A percentile compares a stretch with the other conserved stretches of the same genome.
Evolutionary conservation across 2,329 filamentous ascomycete species (phyloP).

Genomic region (Colletotrichum lindemuthianum): DNA sequence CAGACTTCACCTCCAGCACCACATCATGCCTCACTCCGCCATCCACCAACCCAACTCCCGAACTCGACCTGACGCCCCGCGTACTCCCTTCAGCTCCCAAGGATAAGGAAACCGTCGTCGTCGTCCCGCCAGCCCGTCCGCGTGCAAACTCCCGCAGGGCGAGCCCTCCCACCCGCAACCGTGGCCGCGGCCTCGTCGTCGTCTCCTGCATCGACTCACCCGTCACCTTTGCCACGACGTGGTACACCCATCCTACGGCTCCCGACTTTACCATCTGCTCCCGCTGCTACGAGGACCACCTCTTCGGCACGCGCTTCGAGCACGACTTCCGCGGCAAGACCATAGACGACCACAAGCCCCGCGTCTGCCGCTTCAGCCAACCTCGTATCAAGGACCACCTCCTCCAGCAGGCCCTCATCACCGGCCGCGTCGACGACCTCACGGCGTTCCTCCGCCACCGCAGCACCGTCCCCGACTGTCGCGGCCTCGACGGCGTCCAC

Average conservation of each 20-base stretch:
- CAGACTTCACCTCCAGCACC: conserved; percentile 27
- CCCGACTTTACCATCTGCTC: conserved; percentile 49
- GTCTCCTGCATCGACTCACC: conserved; percentile 43
- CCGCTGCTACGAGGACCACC: conserved; percentile 50
- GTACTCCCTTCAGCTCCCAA: neutral
- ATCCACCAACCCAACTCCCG: conserved; percentile 32
- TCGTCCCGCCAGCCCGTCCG: conserved; percentile 15
- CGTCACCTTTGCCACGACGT: conserved; percentile 45
- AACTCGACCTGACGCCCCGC: conserved; percentile 18
- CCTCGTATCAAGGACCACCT: conserved; percentile 46
- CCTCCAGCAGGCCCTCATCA: conserved; percentile 42
- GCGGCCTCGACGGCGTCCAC: conserved; percentile 37
- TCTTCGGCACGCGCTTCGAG: conserved; percentile 44
- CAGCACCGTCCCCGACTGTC: conserved; percentile 43
- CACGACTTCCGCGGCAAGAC: conserved; percentile 40
- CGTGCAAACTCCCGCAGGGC: conserved; percentile 29
- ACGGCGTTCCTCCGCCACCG: conserved; percentile 44
- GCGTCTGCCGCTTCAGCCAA: conserved; percentile 48
- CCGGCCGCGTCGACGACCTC: conserved; percentile 41
- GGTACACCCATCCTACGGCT: conserved; percentile 48
- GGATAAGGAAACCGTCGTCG: neutral
- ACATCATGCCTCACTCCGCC: conserved; percentile 29
- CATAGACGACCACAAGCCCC: conserved; percentile 40
- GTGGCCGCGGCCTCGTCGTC: conserved; percentile 26
- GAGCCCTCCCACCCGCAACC: conserved; percentile 21